Base-by-base conservation (phyloP, 345 rosid genomes). In the Odontarrhena argentea region DNA sequence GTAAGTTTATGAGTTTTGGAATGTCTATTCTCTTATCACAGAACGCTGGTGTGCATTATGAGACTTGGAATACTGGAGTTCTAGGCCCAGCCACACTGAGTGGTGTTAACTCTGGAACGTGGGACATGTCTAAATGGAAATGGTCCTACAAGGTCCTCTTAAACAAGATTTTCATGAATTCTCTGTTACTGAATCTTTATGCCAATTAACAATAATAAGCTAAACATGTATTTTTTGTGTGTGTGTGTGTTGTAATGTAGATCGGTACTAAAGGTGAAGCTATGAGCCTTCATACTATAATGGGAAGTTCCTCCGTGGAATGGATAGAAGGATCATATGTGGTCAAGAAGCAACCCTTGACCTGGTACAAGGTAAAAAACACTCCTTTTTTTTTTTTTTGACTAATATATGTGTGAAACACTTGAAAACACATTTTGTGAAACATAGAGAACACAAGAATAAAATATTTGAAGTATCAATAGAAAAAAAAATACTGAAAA, bases 181-280 rank as follows among this genome's bases (percentile, higher is more conserved):
- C 6, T 22, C 25, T 71, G 1, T 40, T 26, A 40, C 45, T 22
- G 12, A 8, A 55, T 32, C 25, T 28, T 43, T 34, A 22, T 55
- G 36, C 26, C 10, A 53, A 46, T 26, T 65, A 43, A 41, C 9
- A 50, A 34, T 48, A 18, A 6, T 41, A 8, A 50, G 10, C 9
- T 36, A 36, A 54, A 54, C 8, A 38, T 63, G 24, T 63, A 9
- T 69, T 57, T 40, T 34, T 28, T 15, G 1, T 54, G 41, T 55
- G 18, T 37, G 24, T 11, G 18, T 60, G 46, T 30, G 24, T 11
- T 70, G 48, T 25, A 14, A 18, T 18, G 13, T 79, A 87, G 96
- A 83, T 86, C 45, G 97, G 97, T 45, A 86, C 84, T 38, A 81
- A 72, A 68, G 98, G 98, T 59, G 97, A 93, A 76, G 81, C 83